Evolutionary conservation across 345 rosid genomes (phyloP).

Genomic region (Brassica rapa): DNA sequence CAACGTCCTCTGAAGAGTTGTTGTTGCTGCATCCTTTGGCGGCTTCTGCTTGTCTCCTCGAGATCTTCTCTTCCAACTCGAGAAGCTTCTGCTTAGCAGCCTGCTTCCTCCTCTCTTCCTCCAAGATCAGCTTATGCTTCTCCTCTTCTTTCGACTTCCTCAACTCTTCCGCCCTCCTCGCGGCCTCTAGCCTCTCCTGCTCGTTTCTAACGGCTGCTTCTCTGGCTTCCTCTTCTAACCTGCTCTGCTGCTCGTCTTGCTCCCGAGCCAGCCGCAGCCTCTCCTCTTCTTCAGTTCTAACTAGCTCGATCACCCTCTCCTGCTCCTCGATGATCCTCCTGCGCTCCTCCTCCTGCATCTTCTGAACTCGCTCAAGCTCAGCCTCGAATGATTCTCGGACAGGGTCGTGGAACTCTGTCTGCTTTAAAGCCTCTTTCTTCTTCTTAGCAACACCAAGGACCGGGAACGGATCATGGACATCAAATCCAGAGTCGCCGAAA

Average conservation of each 20-base stretch:
- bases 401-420: constrained; percentile 87
- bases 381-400: constrained; percentile 97
- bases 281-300: constrained; percentile 89
- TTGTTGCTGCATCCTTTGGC: constrained; percentile 46
- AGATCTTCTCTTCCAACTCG: constrained; percentile 91
- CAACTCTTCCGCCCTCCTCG: constrained; percentile 77
- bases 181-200: constrained; percentile 74
- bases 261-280: constrained; percentile 72
- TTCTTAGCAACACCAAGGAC: constrained; percentile 73
- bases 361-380: constrained; percentile 97
- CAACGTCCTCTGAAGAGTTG: constrained; percentile 55
- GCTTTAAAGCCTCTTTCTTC: constrained; percentile 75
- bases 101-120: constrained; percentile 96
- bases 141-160: constrained; percentile 94
- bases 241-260: constrained; percentile 71
- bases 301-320: constrained; percentile 79
- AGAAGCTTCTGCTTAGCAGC: constrained; percentile 95
- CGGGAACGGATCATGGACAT: constrained; percentile 75
- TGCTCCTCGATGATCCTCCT: constrained; percentile 74
- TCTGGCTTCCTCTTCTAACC: constrained; percentile 83
- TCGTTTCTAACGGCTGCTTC: constrained; percentile 91
- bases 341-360: constrained; percentile 91
- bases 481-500: constrained; percentile 54
- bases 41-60: constrained; percentile 76
- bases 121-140: constrained; percentile 68